Percentiles rank a stretch among this genome's conserved stretches.
These are phyloP conservation scores for Metschnikowia baotianmanensis DNA, from an alignment of 805 yeast species.

Conservation along the genomic window DNA sequence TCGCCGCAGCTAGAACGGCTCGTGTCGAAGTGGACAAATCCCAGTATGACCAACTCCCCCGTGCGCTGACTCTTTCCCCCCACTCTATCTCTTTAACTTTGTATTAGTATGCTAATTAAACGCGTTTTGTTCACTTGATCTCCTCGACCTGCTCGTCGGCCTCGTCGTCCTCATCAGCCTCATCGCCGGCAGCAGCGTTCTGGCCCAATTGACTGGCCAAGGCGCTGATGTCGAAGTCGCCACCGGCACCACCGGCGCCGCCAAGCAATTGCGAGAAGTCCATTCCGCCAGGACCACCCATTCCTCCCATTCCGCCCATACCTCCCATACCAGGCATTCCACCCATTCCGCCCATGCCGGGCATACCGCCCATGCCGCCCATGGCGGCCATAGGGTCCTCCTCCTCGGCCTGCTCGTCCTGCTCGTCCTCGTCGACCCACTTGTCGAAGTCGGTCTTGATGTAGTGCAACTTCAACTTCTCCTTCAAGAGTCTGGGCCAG, in stretches of 20 bases:
- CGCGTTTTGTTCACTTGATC: constrained; percentile 2
- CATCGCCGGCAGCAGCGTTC: constrained; percentile 22
- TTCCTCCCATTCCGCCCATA: constrained; percentile 25
- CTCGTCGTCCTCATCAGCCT: constrained; percentile 20
- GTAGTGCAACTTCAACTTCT: constrained; percentile 72
- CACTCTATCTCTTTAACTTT: background rate
- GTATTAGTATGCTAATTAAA: background rate
- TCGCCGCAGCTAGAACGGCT: background rate
- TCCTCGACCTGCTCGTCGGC: constrained; percentile 22
- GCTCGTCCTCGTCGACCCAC: constrained; percentile 99
- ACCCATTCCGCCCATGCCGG: constrained; percentile 19
- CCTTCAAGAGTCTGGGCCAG: constrained; percentile 96
- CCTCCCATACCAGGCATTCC: constrained; percentile 35
- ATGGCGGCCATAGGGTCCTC: constrained; percentile 32
- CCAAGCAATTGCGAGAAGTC: constrained; percentile 21
- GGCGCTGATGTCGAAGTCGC: constrained; percentile 35
- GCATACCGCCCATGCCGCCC: constrained; percentile 26
- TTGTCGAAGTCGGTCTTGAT: constrained; percentile 93
- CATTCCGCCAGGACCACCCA: constrained; percentile 14
- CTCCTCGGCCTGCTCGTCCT: constrained; percentile 62
- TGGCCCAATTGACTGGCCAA: constrained; percentile 45
- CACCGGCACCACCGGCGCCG: constrained; percentile 34
- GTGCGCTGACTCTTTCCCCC: background rate
- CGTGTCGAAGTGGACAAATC: background rate
- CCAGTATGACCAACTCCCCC: background rate